These are phyloP conservation scores for Chaetomium cochliodes DNA, from an alignment of 495 filamentous ascomycete species.

Conservation along the genomic window DNA sequence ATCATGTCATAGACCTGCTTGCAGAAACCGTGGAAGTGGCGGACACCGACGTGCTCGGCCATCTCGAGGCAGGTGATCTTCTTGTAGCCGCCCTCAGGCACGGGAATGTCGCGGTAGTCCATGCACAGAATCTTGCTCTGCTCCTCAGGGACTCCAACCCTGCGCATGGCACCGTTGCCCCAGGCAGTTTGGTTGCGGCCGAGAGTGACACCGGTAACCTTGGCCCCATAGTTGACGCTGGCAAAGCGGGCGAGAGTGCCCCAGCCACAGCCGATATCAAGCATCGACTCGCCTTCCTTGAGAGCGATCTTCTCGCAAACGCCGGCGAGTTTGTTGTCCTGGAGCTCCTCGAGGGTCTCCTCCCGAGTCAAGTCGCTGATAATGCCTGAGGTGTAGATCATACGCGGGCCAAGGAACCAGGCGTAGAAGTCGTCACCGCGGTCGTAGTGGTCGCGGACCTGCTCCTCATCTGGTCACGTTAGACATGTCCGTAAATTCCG, in stretches of 20 bases:
- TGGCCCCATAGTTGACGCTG: slow-evolving; percentile 72
- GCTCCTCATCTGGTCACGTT: slow-evolving; percentile 67
- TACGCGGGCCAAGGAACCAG: slow-evolving; percentile 86
- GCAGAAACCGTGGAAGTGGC: slow-evolving; percentile 66
- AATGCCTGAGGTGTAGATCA: slow-evolving; percentile 86
- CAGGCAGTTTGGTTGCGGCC: slow-evolving; percentile 82
- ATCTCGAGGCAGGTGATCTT: slow-evolving; percentile 90
- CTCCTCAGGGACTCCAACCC: slow-evolving; percentile 63
- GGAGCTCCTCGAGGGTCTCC: slow-evolving; percentile 78
- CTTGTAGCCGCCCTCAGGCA: slow-evolving; percentile 65
- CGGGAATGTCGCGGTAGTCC: slow-evolving; percentile 81
- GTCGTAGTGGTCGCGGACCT: slow-evolving; percentile 85
- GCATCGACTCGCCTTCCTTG: slow-evolving; percentile 65
- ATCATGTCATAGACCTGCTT: slow-evolving; percentile 80
- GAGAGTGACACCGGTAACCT: slow-evolving; percentile 76
- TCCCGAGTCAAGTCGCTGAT: slow-evolving; percentile 73
- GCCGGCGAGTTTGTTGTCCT: slow-evolving; percentile 84
- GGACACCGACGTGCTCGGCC: slow-evolving; percentile 86
- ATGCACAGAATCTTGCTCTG: slow-evolving; percentile 77
- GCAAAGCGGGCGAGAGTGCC: slow-evolving; percentile 81
- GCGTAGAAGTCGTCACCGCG: slow-evolving; percentile 85
- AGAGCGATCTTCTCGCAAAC: slow-evolving; percentile 84
- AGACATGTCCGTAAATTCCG: slow-evolving; percentile 11
- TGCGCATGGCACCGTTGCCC: slow-evolving; percentile 73
- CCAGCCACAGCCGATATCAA: slow-evolving; percentile 88